A percentile compares a stretch with the other conserved stretches of the same genome.
These are phyloP conservation scores for Corrigiola litoralis DNA, from an alignment of 179 eudicot genomes.

Conservation along the genomic window DNA sequence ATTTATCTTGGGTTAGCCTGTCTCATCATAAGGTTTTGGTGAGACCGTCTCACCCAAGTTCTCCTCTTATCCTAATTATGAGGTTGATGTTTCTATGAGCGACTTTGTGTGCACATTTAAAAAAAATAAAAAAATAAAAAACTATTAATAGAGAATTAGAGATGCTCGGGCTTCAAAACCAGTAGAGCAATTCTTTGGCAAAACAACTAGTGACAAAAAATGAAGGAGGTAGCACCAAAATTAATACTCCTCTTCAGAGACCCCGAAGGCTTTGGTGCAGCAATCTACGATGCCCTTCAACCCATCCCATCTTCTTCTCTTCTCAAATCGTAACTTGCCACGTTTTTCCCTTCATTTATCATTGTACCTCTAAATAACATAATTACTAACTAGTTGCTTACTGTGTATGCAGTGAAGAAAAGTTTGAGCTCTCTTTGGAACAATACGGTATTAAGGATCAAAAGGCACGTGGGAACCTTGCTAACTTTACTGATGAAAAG, in stretches of 20 bases:
- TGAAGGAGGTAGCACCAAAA: slow-evolving; percentile 66
- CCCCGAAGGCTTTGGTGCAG: slow-evolving; percentile 40
- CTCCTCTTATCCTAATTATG: too few species aligned
- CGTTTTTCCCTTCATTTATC: background rate
- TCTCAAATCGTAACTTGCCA: slow-evolving; percentile 35
- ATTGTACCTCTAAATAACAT: background rate
- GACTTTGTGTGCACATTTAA: too few species aligned
- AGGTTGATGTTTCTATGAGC: too few species aligned
- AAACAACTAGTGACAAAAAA: slow-evolving; percentile 16
- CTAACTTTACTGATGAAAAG: slow-evolving; percentile 47
- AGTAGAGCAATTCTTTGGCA: too few species aligned
- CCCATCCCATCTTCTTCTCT: slow-evolving; percentile 40
- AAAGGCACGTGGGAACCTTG: slow-evolving; percentile 43
- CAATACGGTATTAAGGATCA: slow-evolving; percentile 55
- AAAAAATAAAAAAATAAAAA: too few species aligned
- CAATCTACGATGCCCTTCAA: slow-evolving; percentile 45
- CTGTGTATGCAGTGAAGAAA: slow-evolving; percentile 37
- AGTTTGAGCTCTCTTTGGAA: slow-evolving; percentile 51
- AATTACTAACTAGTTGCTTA: background rate
- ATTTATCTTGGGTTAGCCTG: too few species aligned
- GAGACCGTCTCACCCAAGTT: too few species aligned
- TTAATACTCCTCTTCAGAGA: slow-evolving; percentile 48
- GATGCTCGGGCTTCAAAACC: too few species aligned
- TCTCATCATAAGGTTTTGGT: too few species aligned
- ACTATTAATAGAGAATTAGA: too few species aligned